Evolutionary conservation across 2,329 filamentous ascomycete species (phyloP).

Genomic region (Nothopassalora personata): DNA sequence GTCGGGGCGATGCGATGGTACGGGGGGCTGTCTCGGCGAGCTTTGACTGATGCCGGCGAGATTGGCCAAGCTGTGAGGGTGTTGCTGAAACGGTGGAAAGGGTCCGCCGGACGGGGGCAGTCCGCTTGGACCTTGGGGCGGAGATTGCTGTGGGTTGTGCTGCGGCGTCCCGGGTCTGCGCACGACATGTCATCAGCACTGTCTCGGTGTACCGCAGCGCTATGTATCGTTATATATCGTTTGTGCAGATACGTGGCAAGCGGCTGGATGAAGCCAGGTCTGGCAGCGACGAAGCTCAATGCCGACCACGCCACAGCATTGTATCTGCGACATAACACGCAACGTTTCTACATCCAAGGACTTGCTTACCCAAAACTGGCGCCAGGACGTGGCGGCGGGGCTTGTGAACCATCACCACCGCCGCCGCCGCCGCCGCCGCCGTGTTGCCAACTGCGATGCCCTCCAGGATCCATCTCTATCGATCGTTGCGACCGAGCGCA

Average conservation of each 20-base stretch:
- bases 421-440: conserved; percentile 17
- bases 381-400: conserved; percentile 25
- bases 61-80: conserved; percentile 41
- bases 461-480: conserved; percentile 16
- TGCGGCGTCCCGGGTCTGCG: conserved; percentile 24
- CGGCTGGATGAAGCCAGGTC: background rate
- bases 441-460: conserved; percentile 27
- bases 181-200: conserved; percentile 4
- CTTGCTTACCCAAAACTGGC: conserved; percentile 28
- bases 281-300: background rate
- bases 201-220: background rate
- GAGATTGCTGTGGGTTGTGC: conserved; percentile 31
- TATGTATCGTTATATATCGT: background rate
- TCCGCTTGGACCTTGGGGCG: conserved; percentile 26
- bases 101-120: conserved; percentile 33
- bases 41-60: conserved; percentile 42
- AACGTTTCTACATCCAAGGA: background rate
- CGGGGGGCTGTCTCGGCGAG: conserved; percentile 37
- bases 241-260: background rate
- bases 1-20: conserved; percentile 24
- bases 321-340: background rate
- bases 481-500: background rate
- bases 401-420: conserved; percentile 22
- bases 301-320: background rate
- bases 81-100: conserved; percentile 40